A percentile compares a stretch with the other conserved stretches of the same genome.
Conservation (phyloP, 2,329 filamentous ascomycete genomes). For the Ophiostoma ips region DNA sequence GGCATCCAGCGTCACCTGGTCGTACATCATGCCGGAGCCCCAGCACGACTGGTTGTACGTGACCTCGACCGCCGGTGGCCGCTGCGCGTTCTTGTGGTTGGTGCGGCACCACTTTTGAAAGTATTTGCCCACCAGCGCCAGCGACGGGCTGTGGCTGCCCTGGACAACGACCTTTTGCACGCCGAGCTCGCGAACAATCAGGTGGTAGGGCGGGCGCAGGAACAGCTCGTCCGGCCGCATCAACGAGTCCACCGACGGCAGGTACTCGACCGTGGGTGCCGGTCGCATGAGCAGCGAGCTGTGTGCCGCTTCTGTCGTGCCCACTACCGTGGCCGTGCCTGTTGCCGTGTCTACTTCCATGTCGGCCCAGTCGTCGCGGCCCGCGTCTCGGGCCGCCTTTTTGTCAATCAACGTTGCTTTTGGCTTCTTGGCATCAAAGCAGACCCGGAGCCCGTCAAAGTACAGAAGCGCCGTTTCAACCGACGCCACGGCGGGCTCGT, state of each 20-base stretch:
- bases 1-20: conserved; percentile 27
- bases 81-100: conserved; percentile 25
- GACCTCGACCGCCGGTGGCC: conserved; percentile 27
- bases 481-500: not conserved
- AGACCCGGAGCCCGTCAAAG: not conserved
- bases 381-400: conserved; percentile 5
- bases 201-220: conserved; percentile 32
- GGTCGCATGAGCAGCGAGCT: not conserved
- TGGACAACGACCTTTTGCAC: conserved; percentile 26
- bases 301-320: not conserved
- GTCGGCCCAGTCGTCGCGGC: conserved; percentile 31
- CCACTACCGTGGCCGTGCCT: conserved; percentile 24
- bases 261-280: conserved; percentile 15
- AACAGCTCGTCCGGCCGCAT: conserved; percentile 35
- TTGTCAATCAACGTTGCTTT: not conserved
- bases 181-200: conserved; percentile 24
- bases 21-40: conserved; percentile 29
- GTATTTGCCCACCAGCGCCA: conserved; percentile 32
- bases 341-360: conserved; percentile 22
- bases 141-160: conserved; percentile 32
- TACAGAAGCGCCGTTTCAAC: not conserved
- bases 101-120: conserved; percentile 32
- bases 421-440: not conserved
- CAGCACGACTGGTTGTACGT: conserved; percentile 31
- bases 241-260: conserved; percentile 28